Conservation (phyloP, 768 basidiomycete species). For the Panus rudis region DNA sequence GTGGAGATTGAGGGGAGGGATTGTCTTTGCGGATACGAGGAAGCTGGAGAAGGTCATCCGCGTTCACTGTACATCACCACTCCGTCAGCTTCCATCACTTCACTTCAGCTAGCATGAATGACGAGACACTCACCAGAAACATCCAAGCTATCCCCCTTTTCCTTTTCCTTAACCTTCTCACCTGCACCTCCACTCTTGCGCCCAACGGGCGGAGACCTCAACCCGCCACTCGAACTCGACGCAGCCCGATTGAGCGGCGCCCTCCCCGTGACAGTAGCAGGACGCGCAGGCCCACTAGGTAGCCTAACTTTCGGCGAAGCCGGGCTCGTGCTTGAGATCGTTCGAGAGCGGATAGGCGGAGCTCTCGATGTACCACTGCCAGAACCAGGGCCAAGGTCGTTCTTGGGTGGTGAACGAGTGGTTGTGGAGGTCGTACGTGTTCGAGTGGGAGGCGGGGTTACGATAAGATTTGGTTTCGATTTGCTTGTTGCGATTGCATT, state of each 20-base stretch:
- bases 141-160: background rate
- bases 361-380: too few relatives aligned
- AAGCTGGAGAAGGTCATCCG: conserved; percentile 1
- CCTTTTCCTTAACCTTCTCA: background rate
- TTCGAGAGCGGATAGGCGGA: conserved; percentile 1
- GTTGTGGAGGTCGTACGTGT: too few relatives aligned
- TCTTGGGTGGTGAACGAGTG: too few relatives aligned
- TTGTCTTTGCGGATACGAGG: background rate
- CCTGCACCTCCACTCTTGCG: background rate
- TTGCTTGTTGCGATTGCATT: too few relatives aligned
- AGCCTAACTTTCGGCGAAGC: background rate
- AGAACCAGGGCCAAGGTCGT: too few relatives aligned
- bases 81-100: background rate
- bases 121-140: background rate
- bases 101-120: background rate
- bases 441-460: too few relatives aligned
- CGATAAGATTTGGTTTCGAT: too few relatives aligned
- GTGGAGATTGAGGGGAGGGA: conserved; percentile 1
- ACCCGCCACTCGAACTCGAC: background rate
- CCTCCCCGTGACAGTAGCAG: background rate
- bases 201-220: too few relatives aligned
- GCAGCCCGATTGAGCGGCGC: too few relatives aligned
- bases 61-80: background rate
- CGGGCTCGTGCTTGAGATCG: conserved; percentile 4
- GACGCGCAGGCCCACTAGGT: background rate